These are phyloP conservation scores for Plectosphaerella sp. DNA, from an alignment of 2,329 filamentous ascomycete genomes.

Conservation along the genomic window DNA sequence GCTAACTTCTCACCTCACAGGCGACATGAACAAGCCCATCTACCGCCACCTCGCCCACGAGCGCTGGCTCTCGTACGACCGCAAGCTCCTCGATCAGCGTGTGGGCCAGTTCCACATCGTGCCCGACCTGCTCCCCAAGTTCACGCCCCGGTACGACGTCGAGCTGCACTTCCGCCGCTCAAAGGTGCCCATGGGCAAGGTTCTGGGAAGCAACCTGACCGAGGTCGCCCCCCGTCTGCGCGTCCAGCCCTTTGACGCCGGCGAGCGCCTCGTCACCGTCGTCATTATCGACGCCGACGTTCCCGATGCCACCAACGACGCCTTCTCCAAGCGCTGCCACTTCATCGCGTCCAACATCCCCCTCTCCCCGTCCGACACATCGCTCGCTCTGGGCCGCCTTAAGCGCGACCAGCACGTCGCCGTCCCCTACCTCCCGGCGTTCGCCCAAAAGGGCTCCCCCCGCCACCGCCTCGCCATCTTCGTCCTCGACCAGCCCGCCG, in stretches of 20 bases:
- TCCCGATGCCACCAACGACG: conserved; percentile 69
- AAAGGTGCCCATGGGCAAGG: conserved; percentile 69
- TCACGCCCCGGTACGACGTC: conserved; percentile 76
- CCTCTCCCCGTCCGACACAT: conserved; percentile 47
- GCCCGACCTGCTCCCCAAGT: conserved; percentile 78
- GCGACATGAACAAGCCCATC: conserved; percentile 93
- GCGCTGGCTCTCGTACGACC: conserved; percentile 84
- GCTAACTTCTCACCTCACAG: conserved; percentile 38
- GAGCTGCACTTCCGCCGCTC: conserved; percentile 72
- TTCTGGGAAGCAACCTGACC: conserved; percentile 70
- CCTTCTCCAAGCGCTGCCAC: conserved; percentile 78
- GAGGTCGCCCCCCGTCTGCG: conserved; percentile 70
- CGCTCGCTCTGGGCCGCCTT: conserved; percentile 61
- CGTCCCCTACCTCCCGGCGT: conserved; percentile 78
- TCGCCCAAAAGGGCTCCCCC: conserved; percentile 81
- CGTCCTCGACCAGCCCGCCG: conserved; percentile 73
- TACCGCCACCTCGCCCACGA: conserved; percentile 84
- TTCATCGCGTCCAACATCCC: conserved; percentile 71
- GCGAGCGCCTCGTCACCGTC: conserved; percentile 77
- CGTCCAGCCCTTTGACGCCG: conserved; percentile 80
- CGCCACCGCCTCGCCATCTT: conserved; percentile 88
- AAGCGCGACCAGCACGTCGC: conserved; percentile 61
- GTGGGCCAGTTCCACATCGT: conserved; percentile 82
- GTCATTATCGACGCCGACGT: conserved; percentile 89
- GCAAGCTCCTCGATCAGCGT: conserved; percentile 76